Evolutionary conservation across 768 basidiomycete genomes (phyloP).

Genomic region (Hydnum rufescens): DNA sequence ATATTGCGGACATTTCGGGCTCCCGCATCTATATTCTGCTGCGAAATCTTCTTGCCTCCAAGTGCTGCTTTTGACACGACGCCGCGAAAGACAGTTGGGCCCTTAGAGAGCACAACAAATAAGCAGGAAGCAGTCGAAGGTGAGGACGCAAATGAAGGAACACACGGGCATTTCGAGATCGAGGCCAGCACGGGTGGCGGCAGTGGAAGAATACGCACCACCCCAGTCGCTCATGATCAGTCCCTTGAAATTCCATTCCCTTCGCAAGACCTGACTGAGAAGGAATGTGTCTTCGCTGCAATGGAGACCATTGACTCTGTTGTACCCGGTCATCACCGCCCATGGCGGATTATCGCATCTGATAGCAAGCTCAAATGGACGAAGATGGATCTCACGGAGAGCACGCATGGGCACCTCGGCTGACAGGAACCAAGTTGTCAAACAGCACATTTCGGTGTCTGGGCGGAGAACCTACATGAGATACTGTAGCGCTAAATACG

Average conservation of each 20-base stretch:
- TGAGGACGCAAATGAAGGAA: neutral
- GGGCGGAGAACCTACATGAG: neutral
- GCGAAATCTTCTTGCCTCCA: neutral
- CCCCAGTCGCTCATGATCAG: slow-evolving; percentile 41
- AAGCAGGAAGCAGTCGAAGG: too few relatives aligned
- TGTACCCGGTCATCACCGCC: neutral
- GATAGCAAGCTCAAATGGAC: slow-evolving; percentile 25
- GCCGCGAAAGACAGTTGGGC: neutral
- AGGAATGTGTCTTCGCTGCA: slow-evolving; percentile 33
- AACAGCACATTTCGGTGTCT: too few relatives aligned
- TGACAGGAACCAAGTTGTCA: slow-evolving; percentile 45
- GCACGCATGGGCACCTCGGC: slow-evolving; percentile 47
- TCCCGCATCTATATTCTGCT: neutral
- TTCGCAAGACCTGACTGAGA: slow-evolving; percentile 32
- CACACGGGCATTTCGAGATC: slow-evolving; percentile 39
- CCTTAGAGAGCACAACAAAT: neutral
- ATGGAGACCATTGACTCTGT: slow-evolving; percentile 21
- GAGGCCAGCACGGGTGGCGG: slow-evolving; percentile 37
- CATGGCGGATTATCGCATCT: neutral
- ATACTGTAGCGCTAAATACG: neutral
- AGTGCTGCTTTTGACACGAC: neutral
- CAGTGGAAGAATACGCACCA: slow-evolving; percentile 26
- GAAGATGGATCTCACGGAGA: slow-evolving; percentile 50
- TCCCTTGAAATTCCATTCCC: slow-evolving; percentile 46
- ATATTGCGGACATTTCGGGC: slow-evolving; percentile 12